Evolutionary conservation across 2,329 filamentous ascomycete genomes (phyloP), one percentile per base, ranked within the genome.

Genomic region (Pestalotiopsis sp.): DNA sequence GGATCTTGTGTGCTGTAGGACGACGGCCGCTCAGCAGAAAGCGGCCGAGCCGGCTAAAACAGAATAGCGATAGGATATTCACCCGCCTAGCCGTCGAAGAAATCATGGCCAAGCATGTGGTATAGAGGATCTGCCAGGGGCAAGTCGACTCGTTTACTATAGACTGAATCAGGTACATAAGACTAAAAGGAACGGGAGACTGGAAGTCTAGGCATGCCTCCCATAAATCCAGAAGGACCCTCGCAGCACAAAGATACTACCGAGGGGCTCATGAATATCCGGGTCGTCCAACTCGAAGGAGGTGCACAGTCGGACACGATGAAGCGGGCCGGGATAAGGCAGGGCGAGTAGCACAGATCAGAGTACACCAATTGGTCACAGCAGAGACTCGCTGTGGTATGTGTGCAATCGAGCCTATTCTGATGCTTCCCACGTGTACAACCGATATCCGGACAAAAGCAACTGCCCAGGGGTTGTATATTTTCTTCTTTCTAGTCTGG

Each of bases 391-490:
- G 40, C 9, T 4, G 17, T 13, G 17, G 9, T 40, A 36, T 27
- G 9, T 59, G 57, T 59, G 57, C 14, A 27, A 31, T 59, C 60
- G 25, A 40, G 23, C 63, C 45, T 65, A 17, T 45, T 49, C 31
- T 17, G 23, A 31, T 11, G 38, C 3, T 65, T 52, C 62, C 62
- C 40, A 65, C 41, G 20, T 52, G 62, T 65, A 23, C 40, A 25
- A 52, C 62, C 38, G 40, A 52, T 40, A 20, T 65, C 38, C 40
- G 62, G n/a, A 20, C 40, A 65, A 23, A 59, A 52, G 62, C 40
- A 65, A 52, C 57, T 11, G n/a, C 13, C 17, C 17, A 17, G 12
- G 49, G 12, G 25, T 57, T 65, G n/a, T 25, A 40, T 40, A 20
- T 38, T n/a, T 57, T 52, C 17, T 52, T 17, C 45, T 52, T 52